Conservation (phyloP, 441 rosid genomes). For the Omphalea diandra region DNA sequence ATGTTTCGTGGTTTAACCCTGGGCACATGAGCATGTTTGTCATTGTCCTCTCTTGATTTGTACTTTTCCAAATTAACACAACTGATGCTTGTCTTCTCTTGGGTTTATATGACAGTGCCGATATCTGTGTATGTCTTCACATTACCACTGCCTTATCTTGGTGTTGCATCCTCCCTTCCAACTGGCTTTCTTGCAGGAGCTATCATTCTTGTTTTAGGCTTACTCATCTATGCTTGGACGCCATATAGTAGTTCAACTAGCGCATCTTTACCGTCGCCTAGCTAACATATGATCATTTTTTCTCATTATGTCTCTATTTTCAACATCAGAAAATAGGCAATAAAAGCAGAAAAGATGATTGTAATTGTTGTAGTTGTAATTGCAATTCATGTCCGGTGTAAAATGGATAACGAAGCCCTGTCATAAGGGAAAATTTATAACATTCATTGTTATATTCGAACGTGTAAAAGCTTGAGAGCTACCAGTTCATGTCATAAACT, state of each 20-base stretch:
- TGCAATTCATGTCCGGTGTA: not conserved
- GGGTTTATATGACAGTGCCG: slow-evolving; percentile 56
- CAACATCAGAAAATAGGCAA: slow-evolving; percentile 23
- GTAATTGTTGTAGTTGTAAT: not conserved
- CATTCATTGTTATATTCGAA: too few relatives aligned
- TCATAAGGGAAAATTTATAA: too few relatives aligned
- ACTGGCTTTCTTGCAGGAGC: slow-evolving; percentile 81
- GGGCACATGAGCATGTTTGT: not conserved
- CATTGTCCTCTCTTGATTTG: not conserved
- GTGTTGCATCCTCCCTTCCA: slow-evolving; percentile 78
- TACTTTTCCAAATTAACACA: not conserved
- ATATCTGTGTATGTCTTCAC: slow-evolving; percentile 77
- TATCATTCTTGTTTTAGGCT: slow-evolving; percentile 64
- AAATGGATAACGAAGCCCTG: not conserved
- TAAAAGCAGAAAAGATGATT: not conserved
- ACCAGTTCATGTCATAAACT: too few relatives aligned
- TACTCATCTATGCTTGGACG: slow-evolving; percentile 75
- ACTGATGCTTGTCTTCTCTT: not conserved
- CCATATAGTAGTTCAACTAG: slow-evolving; percentile 38
- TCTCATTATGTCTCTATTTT: slow-evolving; percentile 22
- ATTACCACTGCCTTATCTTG: slow-evolving; percentile 79
- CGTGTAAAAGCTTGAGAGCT: too few relatives aligned
- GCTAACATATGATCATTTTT: slow-evolving; percentile 9
- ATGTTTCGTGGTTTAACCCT: not conserved
- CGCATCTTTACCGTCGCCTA: slow-evolving; percentile 27